phyloP scores from a whole-genome alignment of 176 grass and related monocot genomes.

The Oryza rufipogon region DNA sequence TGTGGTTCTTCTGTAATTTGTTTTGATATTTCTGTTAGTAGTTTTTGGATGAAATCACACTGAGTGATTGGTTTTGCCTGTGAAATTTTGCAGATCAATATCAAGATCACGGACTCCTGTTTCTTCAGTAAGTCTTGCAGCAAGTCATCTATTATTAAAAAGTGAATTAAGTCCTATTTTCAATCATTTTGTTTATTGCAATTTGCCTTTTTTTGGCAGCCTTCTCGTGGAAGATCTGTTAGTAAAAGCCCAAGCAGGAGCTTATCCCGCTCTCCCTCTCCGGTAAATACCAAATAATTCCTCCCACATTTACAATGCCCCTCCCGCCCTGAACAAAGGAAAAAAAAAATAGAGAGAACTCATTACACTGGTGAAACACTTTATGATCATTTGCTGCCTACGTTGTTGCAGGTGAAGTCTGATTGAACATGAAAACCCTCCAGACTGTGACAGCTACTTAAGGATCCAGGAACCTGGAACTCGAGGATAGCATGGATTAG shows the following conservation, averaged over 20 bases:
- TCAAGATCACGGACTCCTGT: conserved; percentile 40
- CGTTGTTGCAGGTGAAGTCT: conserved; percentile 44
- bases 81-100: conserved; percentile 36
- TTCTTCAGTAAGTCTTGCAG: conserved; percentile 43
- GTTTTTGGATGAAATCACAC: neutral
- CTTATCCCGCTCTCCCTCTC: conserved; percentile 38
- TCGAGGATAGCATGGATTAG: neutral
- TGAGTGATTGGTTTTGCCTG: conserved; percentile 27
- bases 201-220: conserved; percentile 21
- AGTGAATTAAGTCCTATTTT: neutral
- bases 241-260: conserved; percentile 53
- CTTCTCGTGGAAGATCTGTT: conserved; percentile 37
- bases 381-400: neutral
- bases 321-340: neutral
- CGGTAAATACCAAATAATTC: conserved; percentile 34
- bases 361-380: neutral
- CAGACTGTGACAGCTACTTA: neutral
- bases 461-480: neutral
- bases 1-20: neutral
- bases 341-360: neutral
- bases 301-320: too few species aligned
- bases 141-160: neutral
- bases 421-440: conserved; percentile 29
- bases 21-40: neutral
- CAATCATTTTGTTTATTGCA: conserved; percentile 3